A percentile compares a stretch with the other conserved stretches of the same genome.
phyloP scores from a whole-genome alignment of 179 eudicot species.

The Silene noctiflora region DNA sequence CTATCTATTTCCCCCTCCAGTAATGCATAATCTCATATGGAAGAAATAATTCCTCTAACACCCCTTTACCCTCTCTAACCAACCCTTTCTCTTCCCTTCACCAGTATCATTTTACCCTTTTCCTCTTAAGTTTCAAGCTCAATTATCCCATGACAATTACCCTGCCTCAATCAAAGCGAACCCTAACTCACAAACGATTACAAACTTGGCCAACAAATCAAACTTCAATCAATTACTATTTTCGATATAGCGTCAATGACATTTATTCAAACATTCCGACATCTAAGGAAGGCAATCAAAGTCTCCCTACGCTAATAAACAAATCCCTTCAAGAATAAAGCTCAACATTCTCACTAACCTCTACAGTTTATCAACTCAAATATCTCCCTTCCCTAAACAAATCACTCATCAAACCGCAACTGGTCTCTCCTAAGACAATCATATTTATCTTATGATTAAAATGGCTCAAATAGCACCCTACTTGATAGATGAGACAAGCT shows the following conservation, averaged over 20 bases:
- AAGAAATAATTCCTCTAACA: neutral
- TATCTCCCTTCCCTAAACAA: neutral
- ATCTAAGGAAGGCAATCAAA: neutral
- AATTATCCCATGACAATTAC: neutral
- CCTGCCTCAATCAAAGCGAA: neutral
- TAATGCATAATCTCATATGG: neutral
- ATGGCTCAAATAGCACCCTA: too few species aligned
- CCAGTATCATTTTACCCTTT: neutral
- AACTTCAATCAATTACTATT: neutral
- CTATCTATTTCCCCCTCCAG: neutral
- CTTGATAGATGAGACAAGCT: too few species aligned
- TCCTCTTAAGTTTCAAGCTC: neutral
- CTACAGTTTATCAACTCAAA: neutral
- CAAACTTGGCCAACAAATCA: neutral
- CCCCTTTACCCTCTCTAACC: neutral
- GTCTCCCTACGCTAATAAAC: neutral
- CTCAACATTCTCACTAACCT: neutral
- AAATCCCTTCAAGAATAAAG: neutral
- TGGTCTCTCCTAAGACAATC: too few species aligned
- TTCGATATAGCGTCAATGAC: neutral
- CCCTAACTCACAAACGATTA: neutral
- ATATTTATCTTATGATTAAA: too few species aligned
- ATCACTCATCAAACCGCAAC: too few species aligned
- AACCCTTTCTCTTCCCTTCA: neutral
- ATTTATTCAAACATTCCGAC: neutral